Evolutionary conservation across 2,329 filamentous ascomycete species (phyloP), one percentile per base, ranked within the genome.

Genomic region (Penicillium rolfsii): DNA sequence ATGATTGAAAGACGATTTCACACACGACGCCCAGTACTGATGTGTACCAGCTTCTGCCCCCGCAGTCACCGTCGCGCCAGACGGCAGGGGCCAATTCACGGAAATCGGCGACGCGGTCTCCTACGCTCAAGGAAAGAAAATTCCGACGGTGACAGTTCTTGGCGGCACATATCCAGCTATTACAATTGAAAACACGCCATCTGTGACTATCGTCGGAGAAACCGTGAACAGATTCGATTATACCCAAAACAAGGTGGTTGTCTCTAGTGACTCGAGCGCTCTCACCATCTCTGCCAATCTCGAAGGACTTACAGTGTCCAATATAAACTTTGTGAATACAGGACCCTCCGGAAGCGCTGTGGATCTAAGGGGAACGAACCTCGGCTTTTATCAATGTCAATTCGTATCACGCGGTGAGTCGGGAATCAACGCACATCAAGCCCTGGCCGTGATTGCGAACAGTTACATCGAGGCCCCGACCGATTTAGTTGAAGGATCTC

Each of bases 121-220:
- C 3, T 79, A 78, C 33, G 81, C 81, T 0, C 75, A 81, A 62
- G 73, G 67, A 53, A 75, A 75, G 54, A 74, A 70, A 1, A 71
- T 79, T 24, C 74, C 80, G 1, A 81, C 80, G 0, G 79, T 83
- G 1, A 75, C 77, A 12, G 73, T 82, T 19, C 73, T 77, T 5
- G 74, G 79, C 1, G 81, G 81, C 14, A 81, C 78, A 0, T 83
- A 82, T 59, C 80, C 83, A 57, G 71, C 73, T 6, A 68, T 83
- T 26, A 73, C 73, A 0, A 71, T 83, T 4, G 65, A 70, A 8
- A 79, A 75, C 2, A 79, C 77, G 0, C 74, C 76, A 1, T 71
- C 78, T 0, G 76, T 83, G 11, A 80, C 80, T 0, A 70, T 83
- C 14, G 62, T 79, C 12, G 81, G 79, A 22, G 68, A 76, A 52